Base-by-base conservation (phyloP, 768 basidiomycete genomes). In the Naganishia vishniacii region DNA sequence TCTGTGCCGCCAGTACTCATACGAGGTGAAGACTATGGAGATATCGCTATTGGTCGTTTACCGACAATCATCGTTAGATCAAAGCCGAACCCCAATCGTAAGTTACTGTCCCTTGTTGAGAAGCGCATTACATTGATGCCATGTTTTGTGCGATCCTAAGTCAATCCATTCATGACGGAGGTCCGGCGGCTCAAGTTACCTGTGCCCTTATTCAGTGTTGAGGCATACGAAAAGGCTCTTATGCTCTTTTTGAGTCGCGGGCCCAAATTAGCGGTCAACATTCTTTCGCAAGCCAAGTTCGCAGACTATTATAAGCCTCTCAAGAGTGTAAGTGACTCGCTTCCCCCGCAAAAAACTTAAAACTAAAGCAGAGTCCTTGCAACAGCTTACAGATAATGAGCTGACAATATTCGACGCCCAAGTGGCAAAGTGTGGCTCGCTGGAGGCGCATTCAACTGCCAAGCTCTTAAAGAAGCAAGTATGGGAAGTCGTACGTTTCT, bases 401-500 rank as follows among this genome's bases (percentile, higher is more conserved):
- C 67, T 67, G 13, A 62, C 47, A 2, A 69, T 68, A 23, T 75
- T 77, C 58, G 74, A 72, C 29, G 66, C 49, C 4, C 66, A 73
- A 32, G 59, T 77, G 16, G 72, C 72, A 48, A 59, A 62, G 20
- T 65, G 66, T 32, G 75, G 74, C 12, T 72, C 72, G 23, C 64
- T 77, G 13, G 75, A 75, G 28, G 61, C 71, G 2, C 73, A 77
- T 53, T 70, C 70, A 20, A 75, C 71, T 4, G 72, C 69, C 40
- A 71, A 73, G 62, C 7, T 62, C 0, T 46, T 75, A 23, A 46
- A 62, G 18, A 62, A 67, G 12, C 62, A 66, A 4, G 70, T 73
- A 6, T 71, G 70, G 37, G 74, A 75, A 60, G 70, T 75, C 20
- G 59, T 75, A 2, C 70, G 71, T 11, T 75, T 70, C 68, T 75